A percentile compares a stretch with the other conserved stretches of the same genome.
phyloP scores from a whole-genome alignment of 2,329 filamentous ascomycete genomes.

The Pseudovirgaria hyperparasitica region DNA sequence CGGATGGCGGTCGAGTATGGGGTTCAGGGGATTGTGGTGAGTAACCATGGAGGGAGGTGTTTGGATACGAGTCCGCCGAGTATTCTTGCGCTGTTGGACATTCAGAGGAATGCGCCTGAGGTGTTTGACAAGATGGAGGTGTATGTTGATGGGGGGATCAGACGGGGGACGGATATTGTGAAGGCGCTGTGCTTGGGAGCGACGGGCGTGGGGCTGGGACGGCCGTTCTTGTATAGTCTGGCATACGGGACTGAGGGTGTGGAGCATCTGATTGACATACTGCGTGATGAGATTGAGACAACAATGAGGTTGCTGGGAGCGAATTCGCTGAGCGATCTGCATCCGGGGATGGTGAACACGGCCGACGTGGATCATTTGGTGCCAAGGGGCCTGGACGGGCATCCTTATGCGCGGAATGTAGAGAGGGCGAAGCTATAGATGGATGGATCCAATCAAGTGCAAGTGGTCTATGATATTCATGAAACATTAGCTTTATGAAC shows the following conservation, averaged over 20 bases:
- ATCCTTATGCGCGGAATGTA: conserved; percentile 12
- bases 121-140: conserved; percentile 50
- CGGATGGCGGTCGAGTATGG: conserved; percentile 24
- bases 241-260: conserved; percentile 45
- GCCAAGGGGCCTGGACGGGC: conserved; percentile 5
- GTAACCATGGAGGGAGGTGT: conserved; percentile 34
- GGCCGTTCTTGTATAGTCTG: conserved; percentile 47
- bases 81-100: conserved; percentile 48
- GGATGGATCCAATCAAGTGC: too few species aligned
- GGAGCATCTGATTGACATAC: conserved; percentile 35
- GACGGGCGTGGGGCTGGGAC: conserved; percentile 47
- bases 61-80: conserved; percentile 31
- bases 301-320: conserved; percentile 55
- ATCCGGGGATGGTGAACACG: conserved; percentile 48
- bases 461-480: too few species aligned
- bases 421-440: conserved; percentile 9
- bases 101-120: conserved; percentile 47
- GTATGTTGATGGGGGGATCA: conserved; percentile 51
- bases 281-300: conserved; percentile 48
- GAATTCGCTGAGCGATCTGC: conserved; percentile 45
- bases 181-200: conserved; percentile 55
- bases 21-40: conserved; percentile 30
- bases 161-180: conserved; percentile 53
- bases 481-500: too few species aligned
- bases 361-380: conserved; percentile 14